These are phyloP conservation scores for Eleusine indica DNA, from an alignment of 176 grass and related monocot species.

Conservation along the genomic window DNA sequence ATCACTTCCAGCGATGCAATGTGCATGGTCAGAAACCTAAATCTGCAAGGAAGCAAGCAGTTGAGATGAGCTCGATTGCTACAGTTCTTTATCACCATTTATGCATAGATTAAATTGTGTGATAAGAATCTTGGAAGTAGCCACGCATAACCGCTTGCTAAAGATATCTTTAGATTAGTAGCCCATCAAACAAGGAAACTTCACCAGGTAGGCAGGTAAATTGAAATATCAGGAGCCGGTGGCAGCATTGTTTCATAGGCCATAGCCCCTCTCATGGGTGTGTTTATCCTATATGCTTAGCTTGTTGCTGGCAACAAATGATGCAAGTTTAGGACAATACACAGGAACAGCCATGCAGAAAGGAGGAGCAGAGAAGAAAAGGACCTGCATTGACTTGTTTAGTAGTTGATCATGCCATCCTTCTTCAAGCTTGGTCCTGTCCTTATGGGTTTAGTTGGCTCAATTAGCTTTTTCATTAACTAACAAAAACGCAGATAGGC, in stretches of 20 bases:
- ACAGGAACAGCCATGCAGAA: constrained; percentile 45
- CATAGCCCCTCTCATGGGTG: constrained; percentile 5
- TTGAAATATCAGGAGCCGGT: constrained; percentile 32
- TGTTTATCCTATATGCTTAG: constrained; percentile 26
- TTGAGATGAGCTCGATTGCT: constrained; percentile 35
- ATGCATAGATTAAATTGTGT: not conserved
- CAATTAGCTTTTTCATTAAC: constrained; percentile 46
- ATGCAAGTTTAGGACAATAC: constrained; percentile 50
- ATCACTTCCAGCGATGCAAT: constrained; percentile 30
- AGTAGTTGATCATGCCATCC: constrained; percentile 31
- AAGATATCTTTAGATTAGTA: constrained; percentile 47
- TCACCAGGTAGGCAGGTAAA: constrained; percentile 43
- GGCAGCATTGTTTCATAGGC: constrained; percentile 5
- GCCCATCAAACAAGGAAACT: constrained; percentile 54
- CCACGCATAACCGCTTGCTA: constrained; percentile 29
- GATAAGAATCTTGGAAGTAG: constrained; percentile 40
- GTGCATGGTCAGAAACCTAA: constrained; percentile 38
- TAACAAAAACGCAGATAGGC: constrained; percentile 19
- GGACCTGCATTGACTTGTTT: constrained; percentile 37
- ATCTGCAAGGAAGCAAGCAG: constrained; percentile 36
- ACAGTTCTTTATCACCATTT: constrained; percentile 26
- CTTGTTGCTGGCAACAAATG: constrained; percentile 52
- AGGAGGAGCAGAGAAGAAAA: constrained; percentile 41
- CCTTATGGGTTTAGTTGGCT: constrained; percentile 46
- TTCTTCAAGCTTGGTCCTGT: constrained; percentile 33